Evolutionary conservation across 805 yeast genomes (phyloP).

Genomic region (Candida incommunis): DNA sequence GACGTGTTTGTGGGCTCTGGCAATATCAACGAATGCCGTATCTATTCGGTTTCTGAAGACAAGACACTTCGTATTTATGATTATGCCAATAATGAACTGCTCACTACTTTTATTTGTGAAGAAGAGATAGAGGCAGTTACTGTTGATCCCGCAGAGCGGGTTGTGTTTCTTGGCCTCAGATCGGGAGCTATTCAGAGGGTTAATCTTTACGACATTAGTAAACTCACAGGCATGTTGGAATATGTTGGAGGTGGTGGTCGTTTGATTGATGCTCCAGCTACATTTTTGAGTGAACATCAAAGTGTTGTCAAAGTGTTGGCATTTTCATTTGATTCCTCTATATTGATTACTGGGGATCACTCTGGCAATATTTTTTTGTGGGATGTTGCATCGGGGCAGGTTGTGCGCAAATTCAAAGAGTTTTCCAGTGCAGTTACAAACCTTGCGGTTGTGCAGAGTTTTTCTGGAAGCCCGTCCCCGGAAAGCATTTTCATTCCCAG

Average conservation of each 20-base stretch:
- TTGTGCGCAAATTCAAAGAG: slow-evolving; percentile 15
- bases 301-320: slow-evolving; percentile 36
- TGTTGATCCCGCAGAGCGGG: slow-evolving; percentile 68
- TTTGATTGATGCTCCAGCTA: slow-evolving; percentile 20
- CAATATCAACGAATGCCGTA: slow-evolving; percentile 39
- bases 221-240: slow-evolving; percentile 29
- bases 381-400: slow-evolving; percentile 35
- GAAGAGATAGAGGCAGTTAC: slow-evolving; percentile 41
- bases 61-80: slow-evolving; percentile 63
- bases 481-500: slow-evolving; percentile 12
- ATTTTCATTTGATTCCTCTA: slow-evolving; percentile 63
- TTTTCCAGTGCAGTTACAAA: slow-evolving; percentile 12
- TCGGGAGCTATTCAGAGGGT: slow-evolving; percentile 49
- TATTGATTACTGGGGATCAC: slow-evolving; percentile 57
- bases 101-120: slow-evolving; percentile 62
- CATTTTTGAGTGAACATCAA: slow-evolving; percentile 13
- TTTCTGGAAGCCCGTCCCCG: neutral
- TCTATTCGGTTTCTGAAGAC: slow-evolving; percentile 62
- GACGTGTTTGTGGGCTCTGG: slow-evolving; percentile 39
- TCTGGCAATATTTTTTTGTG: slow-evolving; percentile 53
- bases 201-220: slow-evolving; percentile 31
- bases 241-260: slow-evolving; percentile 48
- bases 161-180: slow-evolving; percentile 52
- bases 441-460: slow-evolving; percentile 7
- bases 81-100: slow-evolving; percentile 29